Conservation (phyloP, 441 rosid genomes). For the Raphanus hybrid region DNA sequence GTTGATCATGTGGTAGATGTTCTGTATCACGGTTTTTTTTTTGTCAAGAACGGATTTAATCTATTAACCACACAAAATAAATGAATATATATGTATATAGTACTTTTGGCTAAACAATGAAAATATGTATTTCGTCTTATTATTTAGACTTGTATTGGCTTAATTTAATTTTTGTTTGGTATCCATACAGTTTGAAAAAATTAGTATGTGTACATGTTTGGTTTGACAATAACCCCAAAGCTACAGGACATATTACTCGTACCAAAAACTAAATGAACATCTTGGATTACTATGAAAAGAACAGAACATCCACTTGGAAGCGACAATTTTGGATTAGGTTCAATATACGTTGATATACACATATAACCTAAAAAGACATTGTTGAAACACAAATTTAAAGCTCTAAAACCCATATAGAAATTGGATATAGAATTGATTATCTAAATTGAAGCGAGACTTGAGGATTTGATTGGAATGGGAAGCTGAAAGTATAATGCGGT, state of each 20-base stretch:
- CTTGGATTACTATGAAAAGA: conserved; percentile 30
- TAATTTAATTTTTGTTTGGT: not conserved
- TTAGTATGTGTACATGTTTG: conserved; percentile 21
- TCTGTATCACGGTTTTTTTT: conserved; percentile 3
- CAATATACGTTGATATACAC: conserved; percentile 28
- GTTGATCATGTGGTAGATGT: conserved; percentile 20
- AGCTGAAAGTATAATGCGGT: conserved; percentile 31
- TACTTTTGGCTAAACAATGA: not conserved
- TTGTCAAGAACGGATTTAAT: not conserved
- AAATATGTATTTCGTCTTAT: not conserved
- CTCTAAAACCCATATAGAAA: not conserved
- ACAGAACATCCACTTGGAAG: conserved; percentile 34
- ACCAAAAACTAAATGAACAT: conserved; percentile 3
- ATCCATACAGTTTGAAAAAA: conserved; percentile 18
- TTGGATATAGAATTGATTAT: conserved; percentile 11
- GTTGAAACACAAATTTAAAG: conserved; percentile 27
- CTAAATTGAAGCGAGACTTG: conserved; percentile 8
- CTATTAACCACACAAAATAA: not conserved
- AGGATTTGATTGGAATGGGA: conserved; percentile 16
- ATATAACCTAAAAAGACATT: conserved; percentile 25
- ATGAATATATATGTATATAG: not conserved
- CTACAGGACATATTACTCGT: conserved; percentile 25
- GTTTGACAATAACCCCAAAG: conserved; percentile 23
- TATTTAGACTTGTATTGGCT: conserved; percentile 7
- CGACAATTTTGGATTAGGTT: conserved; percentile 25